Evolutionary conservation across 768 basidiomycete species (phyloP), one percentile per base, ranked within the genome.

Genomic region (Leccinum sublutescens): DNA sequence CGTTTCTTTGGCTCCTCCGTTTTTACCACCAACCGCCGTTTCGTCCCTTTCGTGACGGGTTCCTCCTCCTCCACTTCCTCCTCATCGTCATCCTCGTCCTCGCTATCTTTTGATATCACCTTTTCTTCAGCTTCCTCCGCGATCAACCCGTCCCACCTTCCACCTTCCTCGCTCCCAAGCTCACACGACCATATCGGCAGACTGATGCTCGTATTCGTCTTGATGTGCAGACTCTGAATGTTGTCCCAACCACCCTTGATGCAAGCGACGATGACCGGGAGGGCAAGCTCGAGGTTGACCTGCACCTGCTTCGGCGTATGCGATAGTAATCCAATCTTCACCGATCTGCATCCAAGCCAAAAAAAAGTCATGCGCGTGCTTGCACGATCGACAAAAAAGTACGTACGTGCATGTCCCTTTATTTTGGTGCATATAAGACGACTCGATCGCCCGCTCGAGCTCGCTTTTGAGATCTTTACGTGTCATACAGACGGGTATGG

Each of bases 371-470:
- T 17, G 4, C 9, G 40, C 11, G 25, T 10, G 5, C 11, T 27
- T 0, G 14, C 4, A 50, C 17, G 17, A 34, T 27, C 17, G 5
- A 33, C 33, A 36, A 29, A 31, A 31, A 23, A 17, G 25, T 17
- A 83, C 93, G 54, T 77, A 95, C 92, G 88, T 86, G 83, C 90
- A 93, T 6, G 94, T 97, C 12, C 97, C 97, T 63, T 85, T 86
- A 57, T 95, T 93, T 75, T 95, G 91, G 72, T 95, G 91, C 88
- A 97, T 91, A 74, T 97, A 97, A 2, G 96, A 95, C 11, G 95
- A 94, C 4, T 87, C 87, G 63, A 99, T 86, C 17, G 96, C 96
- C 49, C 88, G 86, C 72, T 96, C 95, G 10, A 99, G 82, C 68
- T 98, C 95, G 50, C 80, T 83, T 72, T 98, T 98, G 59, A 99